Evolutionary conservation across 23 red algal species (phyloP).

Genomic region (Chondrus crispus): DNA sequence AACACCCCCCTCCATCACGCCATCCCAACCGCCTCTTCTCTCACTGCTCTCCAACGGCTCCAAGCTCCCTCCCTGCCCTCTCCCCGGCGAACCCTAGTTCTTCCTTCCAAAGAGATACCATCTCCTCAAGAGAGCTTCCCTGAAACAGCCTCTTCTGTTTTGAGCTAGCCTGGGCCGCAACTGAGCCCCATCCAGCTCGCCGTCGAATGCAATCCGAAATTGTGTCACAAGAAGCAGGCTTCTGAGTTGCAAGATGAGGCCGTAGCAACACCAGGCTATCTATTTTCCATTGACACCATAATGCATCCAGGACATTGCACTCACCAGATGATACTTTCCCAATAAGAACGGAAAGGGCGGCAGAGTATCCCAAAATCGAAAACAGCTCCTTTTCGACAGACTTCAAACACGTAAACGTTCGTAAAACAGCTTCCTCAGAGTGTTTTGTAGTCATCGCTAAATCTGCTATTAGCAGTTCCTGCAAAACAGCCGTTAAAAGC

Average conservation of each 20-base stretch:
- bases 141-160: constrained; percentile 35
- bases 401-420: background rate
- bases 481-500: constrained; percentile 41
- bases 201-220: background rate
- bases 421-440: background rate
- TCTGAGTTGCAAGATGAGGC: constrained; percentile 21
- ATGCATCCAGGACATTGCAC: constrained; percentile 31
- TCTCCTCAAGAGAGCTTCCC: background rate
- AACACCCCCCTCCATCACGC: too few relatives aligned
- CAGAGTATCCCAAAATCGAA: constrained; percentile 40
- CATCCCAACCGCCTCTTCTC: too few relatives aligned
- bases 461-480: constrained; percentile 61
- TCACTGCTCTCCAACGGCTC: background rate
- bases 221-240: background rate
- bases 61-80: background rate
- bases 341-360: constrained; percentile 42
- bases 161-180: constrained; percentile 19
- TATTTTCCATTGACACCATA: constrained; percentile 16
- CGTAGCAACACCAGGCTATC: constrained; percentile 37
- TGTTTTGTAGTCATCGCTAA: constrained; percentile 33
- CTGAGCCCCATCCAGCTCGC: constrained; percentile 37
- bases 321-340: constrained; percentile 26
- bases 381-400: constrained; percentile 21
- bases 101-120: constrained; percentile 39
- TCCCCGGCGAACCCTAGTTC: constrained; percentile 32